A percentile compares a stretch with the other conserved stretches of the same genome.
phyloP scores from a whole-genome alignment of 106 monocot genomes.

The Allium fistulosum region DNA sequence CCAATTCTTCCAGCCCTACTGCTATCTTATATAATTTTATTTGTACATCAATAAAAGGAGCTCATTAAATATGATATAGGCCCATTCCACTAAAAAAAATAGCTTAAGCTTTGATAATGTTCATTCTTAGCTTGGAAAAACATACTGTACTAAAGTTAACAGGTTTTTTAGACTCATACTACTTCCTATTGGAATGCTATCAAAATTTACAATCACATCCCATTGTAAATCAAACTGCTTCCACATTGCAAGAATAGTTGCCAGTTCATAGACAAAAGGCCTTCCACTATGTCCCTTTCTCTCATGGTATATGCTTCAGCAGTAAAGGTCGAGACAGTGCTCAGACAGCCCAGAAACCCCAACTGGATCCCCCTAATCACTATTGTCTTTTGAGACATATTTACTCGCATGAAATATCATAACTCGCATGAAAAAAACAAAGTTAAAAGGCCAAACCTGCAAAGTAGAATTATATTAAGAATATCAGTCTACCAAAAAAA shows the following conservation, averaged over 20 bases:
- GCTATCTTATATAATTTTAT: constrained; percentile 6
- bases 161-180: neutral
- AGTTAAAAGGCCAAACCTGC: too few species aligned
- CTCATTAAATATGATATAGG: neutral
- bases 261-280: constrained; percentile 36
- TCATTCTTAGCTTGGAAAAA: too few species aligned
- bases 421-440: neutral
- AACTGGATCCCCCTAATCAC: constrained; percentile 62
- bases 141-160: too few species aligned
- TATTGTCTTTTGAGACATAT: constrained; percentile 24
- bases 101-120: too few species aligned
- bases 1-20: constrained; percentile 2
- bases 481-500: too few species aligned
- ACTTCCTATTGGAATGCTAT: neutral
- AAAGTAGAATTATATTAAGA: too few species aligned
- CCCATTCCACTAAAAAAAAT: too few species aligned
- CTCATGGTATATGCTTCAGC: constrained; percentile 84
- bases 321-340: constrained; percentile 88
- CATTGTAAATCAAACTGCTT: too few species aligned
- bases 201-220: too few species aligned
- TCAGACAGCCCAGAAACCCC: constrained; percentile 84
- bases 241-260: constrained; percentile 49
- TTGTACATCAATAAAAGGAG: neutral
- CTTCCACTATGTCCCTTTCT: constrained; percentile 47
- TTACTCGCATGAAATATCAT: constrained; percentile 30